Base-by-base conservation (phyloP, 2,329 filamentous ascomycete species). In the Botrytis deweyae region DNA sequence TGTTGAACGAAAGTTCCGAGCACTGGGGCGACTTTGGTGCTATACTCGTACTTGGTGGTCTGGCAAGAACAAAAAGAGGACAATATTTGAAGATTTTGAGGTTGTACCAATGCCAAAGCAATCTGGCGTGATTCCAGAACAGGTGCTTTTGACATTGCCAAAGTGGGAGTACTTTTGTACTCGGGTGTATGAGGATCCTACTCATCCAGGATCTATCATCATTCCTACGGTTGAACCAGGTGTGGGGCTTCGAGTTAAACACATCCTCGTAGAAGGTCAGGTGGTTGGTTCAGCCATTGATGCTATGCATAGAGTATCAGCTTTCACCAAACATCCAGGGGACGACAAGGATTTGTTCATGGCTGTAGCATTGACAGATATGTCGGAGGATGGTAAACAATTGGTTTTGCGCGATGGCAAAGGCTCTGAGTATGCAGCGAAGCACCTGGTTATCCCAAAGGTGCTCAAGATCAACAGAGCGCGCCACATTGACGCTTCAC, bases 1-100 rank as follows among this genome's bases (percentile, higher is more conserved):
- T 1, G 86, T 95, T 25, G 80, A 83, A 9, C 84, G 87, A 8
- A 86, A 88, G 8, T 84, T 88, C 69, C 85, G 87, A 14, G 90
- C 91, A 0, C 83, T 95, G 22, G 90, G 90, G 0, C 84, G 88
- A 7, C 81, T 93, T 9, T 97, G 93, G 93, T 91, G 84, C 52
- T 69, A 69, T 59, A 69, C 66, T 4, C 71, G 78, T 78, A 63
- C 66, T 82, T 2, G 78, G 76, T 18, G 74, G 73, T 55, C 65
- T 73, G 33, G 72, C 73, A 49, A 67, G 69, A 36, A 80, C 61
- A 42, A 49, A 36, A 79, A 73, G 67, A 76, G 78, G 22, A 65
- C 77, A n/a, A 75, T 79, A n/a, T 76, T 79, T 22, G 75, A 78
- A 52, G 77, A 77, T 49, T 69, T 78, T n/a, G 74, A 78, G 65